Evolutionary conservation across 163 green algal genomes (phyloP), one percentile per base, ranked within the genome.

Genomic region (Chlamydomonas reinhardtii): DNA sequence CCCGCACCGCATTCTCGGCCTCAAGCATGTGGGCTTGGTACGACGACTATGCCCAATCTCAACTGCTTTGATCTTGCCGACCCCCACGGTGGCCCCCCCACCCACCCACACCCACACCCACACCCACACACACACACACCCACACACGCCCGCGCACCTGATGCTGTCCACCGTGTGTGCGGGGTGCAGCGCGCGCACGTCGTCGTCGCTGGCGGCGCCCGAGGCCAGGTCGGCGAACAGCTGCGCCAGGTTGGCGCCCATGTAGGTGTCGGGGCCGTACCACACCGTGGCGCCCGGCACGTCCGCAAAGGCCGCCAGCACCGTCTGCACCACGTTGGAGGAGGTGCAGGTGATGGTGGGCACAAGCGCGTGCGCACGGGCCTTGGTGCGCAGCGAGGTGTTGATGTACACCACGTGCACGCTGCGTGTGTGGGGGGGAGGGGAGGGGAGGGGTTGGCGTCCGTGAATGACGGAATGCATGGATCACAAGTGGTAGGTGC

Each of bases 271-370:
- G 19, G 98, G 98, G 22, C 98, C 98, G 90, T 99, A 99, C 93
- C 94, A 99, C n/a, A 99, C 94, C 12, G 92, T 93, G 31, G 97
- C 73, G 56, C 97, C 93, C 0, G 96, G 96, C 59, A 93, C 90
- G 86, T 96, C 92, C 64, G 90, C 91, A 90, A 96, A 97, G 25
- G 81, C 97, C 90, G 98, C 94, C 79, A 99, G 94, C 31, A 99
- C 92, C 0, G 98, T 99, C 87, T 98, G 95, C 76, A 99, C 97
- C 8, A 99, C 98, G 90, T 99, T 99, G 87, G 93, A 98, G 52
- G 96, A 99, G 59, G 98, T 99, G 93, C 98, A 99, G n/a, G 98
- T 99, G 93, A 99, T 99, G 85, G 98, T 99, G 69, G 98, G 98
- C 81, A 99, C 95, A 0, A 91, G 56, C 25, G 86, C 79, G 81